Evolutionary conservation across 257 asterid species (phyloP), one percentile per base, ranked within the genome.

Genomic region (Agastache rugosa): DNA sequence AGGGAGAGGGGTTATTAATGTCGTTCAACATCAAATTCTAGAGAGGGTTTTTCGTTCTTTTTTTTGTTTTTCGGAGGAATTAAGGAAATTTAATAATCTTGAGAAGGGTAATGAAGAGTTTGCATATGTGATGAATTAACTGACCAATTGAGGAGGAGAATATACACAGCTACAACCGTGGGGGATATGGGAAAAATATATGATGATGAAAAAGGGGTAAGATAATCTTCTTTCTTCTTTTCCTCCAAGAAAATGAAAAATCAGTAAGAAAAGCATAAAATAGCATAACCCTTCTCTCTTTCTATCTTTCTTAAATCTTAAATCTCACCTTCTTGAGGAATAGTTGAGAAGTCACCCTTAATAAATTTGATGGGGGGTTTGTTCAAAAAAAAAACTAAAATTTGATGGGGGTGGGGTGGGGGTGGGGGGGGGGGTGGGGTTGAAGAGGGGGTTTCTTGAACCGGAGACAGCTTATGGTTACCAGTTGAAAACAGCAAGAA

Each of bases 181-280:
- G 80, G 74, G 77, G 62, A 67, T 63, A 70, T 62, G 62, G 62
- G 61, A 60, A 75, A 22, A 67, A 51, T 31, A 31, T 5, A 34
- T 1, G 11, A 60, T 63, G 58, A 69, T n/a, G 41, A 66, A 79
- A 88, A 86, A 87, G 77, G 82, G 82, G 85, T 83, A 73, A 73
- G 75, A 79, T 81, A 10, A 80, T 84, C 82, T 89, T 86, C 85
- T 72, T 77, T 82, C 62, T 34, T 72, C 64, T 61, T 53, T 16
- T 14, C 25, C 25, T 45, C 22, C 6, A 60, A 16, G 50, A 27
- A 41, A 62, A 60, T 27, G 11, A 35, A 69, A 70, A 65, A 39
- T 27, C 22, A 25, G 54, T 1, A 22, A 54, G 1, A 9, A 0
- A 50, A 59, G 14, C 1, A 29, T 23, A 25, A 34, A 63, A n/a